Evolutionary conservation across 2,329 filamentous ascomycete species (phyloP), one percentile per base, ranked within the genome.

Genomic region (Ascosphaera acerosa): DNA sequence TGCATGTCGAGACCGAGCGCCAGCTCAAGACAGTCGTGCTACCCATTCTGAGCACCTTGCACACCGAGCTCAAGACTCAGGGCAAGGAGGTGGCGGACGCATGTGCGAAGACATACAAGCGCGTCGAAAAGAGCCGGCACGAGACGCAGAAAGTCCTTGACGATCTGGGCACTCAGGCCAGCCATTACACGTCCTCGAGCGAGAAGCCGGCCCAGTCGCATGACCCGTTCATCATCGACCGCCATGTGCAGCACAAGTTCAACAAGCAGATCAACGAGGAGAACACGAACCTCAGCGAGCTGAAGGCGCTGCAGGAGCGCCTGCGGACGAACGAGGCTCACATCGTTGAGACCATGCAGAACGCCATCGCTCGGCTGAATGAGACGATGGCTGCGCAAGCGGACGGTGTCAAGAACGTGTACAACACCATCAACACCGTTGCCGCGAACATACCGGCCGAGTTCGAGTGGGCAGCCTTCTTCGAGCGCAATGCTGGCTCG

Each of bases 11-110:
- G 51, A 91, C 82, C 4, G 81, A 87, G 43, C 87, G 87, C 60
- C 77, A 70, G 42, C 64, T 97, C 41, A 90, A 84, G 54, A 73
- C 71, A 36, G 71, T 72, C 10, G 76, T 94, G 18, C 62, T 91
- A 14, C 87, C 84, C 22, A 72, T 84, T 38, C 72, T 97, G 46
- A 78, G 89, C 43, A 75, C 81, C 32, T 62, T 97, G 30, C 82
- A 94, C 58, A 73, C 78, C 50, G 87, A 94, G 51, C 87, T 97
- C 61, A 97, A 94, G 64, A 71, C 76, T 57, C 94, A 94, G 60
- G 64, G 68, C 38, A 94, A 94, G 60, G 82, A 92, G 54, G 64
- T 97, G 31, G 63, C 66, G 27, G 64, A 70, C 37, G 82, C 84
- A 6, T 78, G 76, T 15, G 66, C 70, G 37, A 91, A 89, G 59